These are phyloP conservation scores for Ogataea degrootiae DNA, from an alignment of 805 yeast species.

Conservation along the genomic window DNA sequence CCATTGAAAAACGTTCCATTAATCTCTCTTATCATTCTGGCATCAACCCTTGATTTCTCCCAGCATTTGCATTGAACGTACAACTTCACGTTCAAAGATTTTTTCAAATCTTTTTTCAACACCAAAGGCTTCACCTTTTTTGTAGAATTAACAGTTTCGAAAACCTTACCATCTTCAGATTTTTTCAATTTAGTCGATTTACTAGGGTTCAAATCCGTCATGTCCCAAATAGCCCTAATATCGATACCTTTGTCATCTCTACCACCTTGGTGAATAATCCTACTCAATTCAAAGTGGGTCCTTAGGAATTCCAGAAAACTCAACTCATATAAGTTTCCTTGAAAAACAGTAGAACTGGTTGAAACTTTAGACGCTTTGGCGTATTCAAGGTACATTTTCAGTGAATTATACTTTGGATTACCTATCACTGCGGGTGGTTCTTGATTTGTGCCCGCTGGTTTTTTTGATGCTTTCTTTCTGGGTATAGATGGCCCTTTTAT, in stretches of 20 bases:
- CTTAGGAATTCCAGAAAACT: conserved; percentile 37
- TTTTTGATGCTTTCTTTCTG: neutral
- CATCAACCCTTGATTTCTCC: conserved; percentile 35
- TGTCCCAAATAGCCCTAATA: conserved; percentile 48
- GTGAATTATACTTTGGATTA: conserved; percentile 26
- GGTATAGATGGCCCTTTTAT: neutral
- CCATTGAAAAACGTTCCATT: conserved; percentile 43
- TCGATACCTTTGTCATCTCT: conserved; percentile 56
- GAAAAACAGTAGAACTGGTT: conserved; percentile 44
- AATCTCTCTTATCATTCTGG: conserved; percentile 46
- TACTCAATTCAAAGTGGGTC: conserved; percentile 32
- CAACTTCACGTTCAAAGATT: conserved; percentile 33
- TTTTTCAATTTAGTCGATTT: neutral
- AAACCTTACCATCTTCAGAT: conserved; percentile 3
- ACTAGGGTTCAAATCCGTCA: conserved; percentile 14
- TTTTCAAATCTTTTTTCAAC: conserved; percentile 10
- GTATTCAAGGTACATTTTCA: conserved; percentile 30
- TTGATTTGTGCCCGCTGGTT: neutral
- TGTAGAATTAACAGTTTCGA: conserved; percentile 21
- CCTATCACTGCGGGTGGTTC: conserved; percentile 9
- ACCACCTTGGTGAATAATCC: conserved; percentile 47
- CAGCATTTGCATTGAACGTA: conserved; percentile 56
- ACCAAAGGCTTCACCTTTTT: conserved; percentile 24
- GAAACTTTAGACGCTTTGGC: conserved; percentile 32
- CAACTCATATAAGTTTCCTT: conserved; percentile 54